A percentile compares a stretch with the other conserved stretches of the same genome.
These are phyloP conservation scores for Ceratobasidium sp. DNA, from an alignment of 1,284 basidiomycete genomes.

Conservation along the genomic window DNA sequence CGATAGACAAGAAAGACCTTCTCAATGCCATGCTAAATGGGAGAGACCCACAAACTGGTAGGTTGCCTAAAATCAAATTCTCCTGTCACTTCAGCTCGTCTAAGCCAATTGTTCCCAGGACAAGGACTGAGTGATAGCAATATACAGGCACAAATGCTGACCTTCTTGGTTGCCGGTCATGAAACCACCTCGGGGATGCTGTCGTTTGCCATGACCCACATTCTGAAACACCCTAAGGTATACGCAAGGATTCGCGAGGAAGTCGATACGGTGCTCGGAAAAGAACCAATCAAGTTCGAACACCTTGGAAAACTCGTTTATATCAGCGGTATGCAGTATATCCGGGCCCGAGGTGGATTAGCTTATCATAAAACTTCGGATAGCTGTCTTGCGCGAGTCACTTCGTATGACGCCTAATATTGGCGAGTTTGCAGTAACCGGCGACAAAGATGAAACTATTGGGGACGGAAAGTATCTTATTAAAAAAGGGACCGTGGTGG, in stretches of 20 bases:
- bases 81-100: not conserved
- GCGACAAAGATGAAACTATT: slow-evolving; percentile 43
- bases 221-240: slow-evolving; percentile 44
- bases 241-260: slow-evolving; percentile 46
- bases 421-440: slow-evolving; percentile 40
- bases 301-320: slow-evolving; percentile 46
- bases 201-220: slow-evolving; percentile 45
- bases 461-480: slow-evolving; percentile 44
- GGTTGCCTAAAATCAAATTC: slow-evolving; percentile 44
- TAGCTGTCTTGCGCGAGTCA: slow-evolving; percentile 45
- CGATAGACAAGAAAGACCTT: slow-evolving; percentile 44
- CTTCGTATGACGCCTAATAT: slow-evolving; percentile 47
- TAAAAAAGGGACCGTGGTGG: slow-evolving; percentile 41
- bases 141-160: slow-evolving; percentile 44
- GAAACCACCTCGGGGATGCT: slow-evolving; percentile 45
- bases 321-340: slow-evolving; percentile 42
- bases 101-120: slow-evolving; percentile 29
- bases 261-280: slow-evolving; percentile 45
- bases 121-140: slow-evolving; percentile 45
- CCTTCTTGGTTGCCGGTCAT: slow-evolving; percentile 49
- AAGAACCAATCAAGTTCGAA: slow-evolving; percentile 40
- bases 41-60: slow-evolving; percentile 46
- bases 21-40: slow-evolving; percentile 48
- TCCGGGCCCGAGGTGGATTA: not conserved
- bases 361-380: not conserved